phyloP scores from a whole-genome alignment of 129 eudicot species.

The Pseudognaphalium luteoalbum region DNA sequence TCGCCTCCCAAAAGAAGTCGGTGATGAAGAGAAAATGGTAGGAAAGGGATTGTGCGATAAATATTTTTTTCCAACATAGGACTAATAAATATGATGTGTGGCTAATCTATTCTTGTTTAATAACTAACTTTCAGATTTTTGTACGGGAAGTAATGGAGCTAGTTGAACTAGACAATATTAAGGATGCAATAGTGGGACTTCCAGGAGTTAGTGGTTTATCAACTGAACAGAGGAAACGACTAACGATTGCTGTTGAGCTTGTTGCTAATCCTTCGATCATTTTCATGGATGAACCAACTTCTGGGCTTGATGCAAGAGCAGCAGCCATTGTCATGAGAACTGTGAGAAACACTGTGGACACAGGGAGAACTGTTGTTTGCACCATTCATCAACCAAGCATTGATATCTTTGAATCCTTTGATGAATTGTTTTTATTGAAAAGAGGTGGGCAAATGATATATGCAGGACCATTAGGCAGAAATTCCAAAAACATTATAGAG shows the following conservation, averaged over 20 bases:
- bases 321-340: constrained; percentile 99
- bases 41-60: neutral
- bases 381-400: constrained; percentile 99
- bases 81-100: neutral
- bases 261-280: constrained; percentile 99
- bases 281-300: constrained; percentile 99
- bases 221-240: constrained; percentile 87
- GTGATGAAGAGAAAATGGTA: constrained; percentile 82
- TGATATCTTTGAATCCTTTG: constrained; percentile 95
- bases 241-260: constrained; percentile 94
- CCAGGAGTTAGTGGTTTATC: constrained; percentile 85
- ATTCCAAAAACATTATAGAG: constrained; percentile 71
- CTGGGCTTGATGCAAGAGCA: constrained; percentile 98
- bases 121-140: constrained; percentile 45
- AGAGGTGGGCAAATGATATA: constrained; percentile 95
- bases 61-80: neutral
- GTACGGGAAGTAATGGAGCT: constrained; percentile 82
- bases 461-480: constrained; percentile 83
- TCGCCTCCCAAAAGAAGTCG: constrained; percentile 81
- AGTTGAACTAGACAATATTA: constrained; percentile 67
- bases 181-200: constrained; percentile 81
- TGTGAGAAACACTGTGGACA: constrained; percentile 93
- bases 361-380: constrained; percentile 96
- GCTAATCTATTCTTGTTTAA: constrained; percentile 1
- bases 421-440: constrained; percentile 76